A percentile compares a stretch with the other conserved stretches of the same genome.
These are phyloP conservation scores for Yarrowia porcina DNA, from an alignment of 805 yeast genomes.

Conservation along the genomic window DNA sequence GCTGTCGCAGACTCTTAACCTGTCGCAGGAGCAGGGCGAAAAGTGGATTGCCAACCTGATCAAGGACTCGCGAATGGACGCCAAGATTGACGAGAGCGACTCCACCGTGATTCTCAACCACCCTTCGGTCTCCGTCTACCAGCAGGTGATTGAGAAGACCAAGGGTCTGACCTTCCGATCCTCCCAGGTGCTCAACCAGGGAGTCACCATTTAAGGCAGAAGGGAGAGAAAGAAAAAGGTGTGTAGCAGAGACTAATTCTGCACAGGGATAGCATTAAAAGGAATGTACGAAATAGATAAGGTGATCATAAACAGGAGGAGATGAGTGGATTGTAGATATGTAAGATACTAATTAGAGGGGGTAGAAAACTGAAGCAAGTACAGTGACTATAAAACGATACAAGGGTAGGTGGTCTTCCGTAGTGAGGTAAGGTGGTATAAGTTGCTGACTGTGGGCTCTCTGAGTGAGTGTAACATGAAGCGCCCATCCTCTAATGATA, in stretches of 20 bases:
- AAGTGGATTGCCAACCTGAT: slow-evolving; percentile 52
- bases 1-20: slow-evolving; percentile 46
- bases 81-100: slow-evolving; percentile 51
- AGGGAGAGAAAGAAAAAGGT: neutral
- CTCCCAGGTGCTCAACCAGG: slow-evolving; percentile 51
- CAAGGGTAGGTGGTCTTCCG: no score
- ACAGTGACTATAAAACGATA: no score
- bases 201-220: slow-evolving; percentile 28
- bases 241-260: neutral
- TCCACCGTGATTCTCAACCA: slow-evolving; percentile 54
- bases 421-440: no score
- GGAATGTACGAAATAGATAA: neutral
- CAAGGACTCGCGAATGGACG: slow-evolving; percentile 51
- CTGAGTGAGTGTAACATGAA: no score
- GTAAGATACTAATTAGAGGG: no score
- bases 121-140: slow-evolving; percentile 55
- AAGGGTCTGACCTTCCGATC: slow-evolving; percentile 61
- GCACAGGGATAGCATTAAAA: slow-evolving; percentile 3
- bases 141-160: slow-evolving; percentile 66
- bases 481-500: no score
- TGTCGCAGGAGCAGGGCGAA: slow-evolving; percentile 48
- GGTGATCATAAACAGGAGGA: no score
- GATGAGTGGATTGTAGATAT: no score
- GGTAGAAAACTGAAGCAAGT: no score
- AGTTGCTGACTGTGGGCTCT: no score